Conservation (phyloP, 345 rosid genomes). For the Hevea brasiliensis region DNA sequence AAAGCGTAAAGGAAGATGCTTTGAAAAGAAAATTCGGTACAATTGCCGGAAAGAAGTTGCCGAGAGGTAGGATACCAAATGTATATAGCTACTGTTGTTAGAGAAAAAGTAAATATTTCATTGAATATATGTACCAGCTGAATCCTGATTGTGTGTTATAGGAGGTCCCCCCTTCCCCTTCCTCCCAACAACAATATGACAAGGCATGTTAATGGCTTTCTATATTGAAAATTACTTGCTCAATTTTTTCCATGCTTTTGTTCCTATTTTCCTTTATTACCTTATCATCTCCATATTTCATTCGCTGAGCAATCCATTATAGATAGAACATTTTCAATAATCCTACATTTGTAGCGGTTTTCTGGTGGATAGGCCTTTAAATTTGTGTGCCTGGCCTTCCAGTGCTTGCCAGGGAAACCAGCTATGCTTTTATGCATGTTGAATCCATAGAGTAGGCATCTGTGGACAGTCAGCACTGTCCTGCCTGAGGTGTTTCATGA, state of each 20-base stretch:
- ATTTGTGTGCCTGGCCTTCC: not conserved
- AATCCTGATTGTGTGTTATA: not conserved
- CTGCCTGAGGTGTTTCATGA: not conserved
- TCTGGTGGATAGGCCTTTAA: not conserved
- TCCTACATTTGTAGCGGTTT: not conserved
- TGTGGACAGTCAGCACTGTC: not conserved
- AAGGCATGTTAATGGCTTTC: too few relatives aligned
- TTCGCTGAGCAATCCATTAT: not conserved
- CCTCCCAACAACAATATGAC: too few relatives aligned
- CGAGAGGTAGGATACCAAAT: constrained; percentile 32
- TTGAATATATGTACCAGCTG: not conserved
- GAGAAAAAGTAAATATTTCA: not conserved
- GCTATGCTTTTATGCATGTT: not conserved
- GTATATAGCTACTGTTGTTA: not conserved
- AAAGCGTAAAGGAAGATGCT: constrained; percentile 50
- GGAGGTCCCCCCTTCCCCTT: not conserved
- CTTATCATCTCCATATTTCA: not conserved
- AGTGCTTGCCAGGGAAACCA: not conserved
- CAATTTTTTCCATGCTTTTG: too few relatives aligned
- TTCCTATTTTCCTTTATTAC: not conserved
- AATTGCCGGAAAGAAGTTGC: constrained; percentile 49
- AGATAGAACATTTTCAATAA: not conserved
- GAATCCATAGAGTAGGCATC: not conserved
- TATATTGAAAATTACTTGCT: too few relatives aligned
- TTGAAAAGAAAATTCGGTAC: constrained; percentile 44